Conservation (phyloP, 1,139 yeast species). For the Hyphopichia fennica region DNA sequence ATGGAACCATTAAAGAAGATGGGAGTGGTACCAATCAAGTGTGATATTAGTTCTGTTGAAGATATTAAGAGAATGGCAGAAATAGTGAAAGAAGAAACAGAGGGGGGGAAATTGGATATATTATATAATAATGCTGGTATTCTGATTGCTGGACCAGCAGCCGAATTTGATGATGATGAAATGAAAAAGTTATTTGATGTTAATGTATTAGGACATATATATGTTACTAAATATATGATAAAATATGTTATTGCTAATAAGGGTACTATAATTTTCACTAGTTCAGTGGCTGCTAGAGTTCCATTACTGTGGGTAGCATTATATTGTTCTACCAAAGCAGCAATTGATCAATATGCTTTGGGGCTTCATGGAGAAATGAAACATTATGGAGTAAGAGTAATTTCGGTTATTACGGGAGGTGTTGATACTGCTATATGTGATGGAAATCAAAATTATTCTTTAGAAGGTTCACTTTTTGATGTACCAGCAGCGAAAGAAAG, state of each 20-base stretch:
- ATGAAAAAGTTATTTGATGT: slow-evolving; percentile 27
- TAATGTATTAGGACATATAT: slow-evolving; percentile 40
- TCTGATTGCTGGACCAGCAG: slow-evolving; percentile 31
- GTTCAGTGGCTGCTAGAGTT: slow-evolving; percentile 35
- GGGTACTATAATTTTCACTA: slow-evolving; percentile 39
- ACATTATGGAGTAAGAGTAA: slow-evolving; percentile 39
- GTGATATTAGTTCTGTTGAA: slow-evolving; percentile 31
- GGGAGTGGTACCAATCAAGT: slow-evolving; percentile 30
- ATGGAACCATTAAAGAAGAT: slow-evolving; percentile 27
- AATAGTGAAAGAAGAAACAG: slow-evolving; percentile 22
- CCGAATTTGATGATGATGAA: slow-evolving; percentile 27
- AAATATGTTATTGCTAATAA: slow-evolving; percentile 31
- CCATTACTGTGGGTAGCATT: slow-evolving; percentile 36
- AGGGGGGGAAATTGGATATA: slow-evolving; percentile 31
- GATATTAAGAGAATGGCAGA: slow-evolving; percentile 25
- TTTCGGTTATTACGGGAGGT: slow-evolving; percentile 41
- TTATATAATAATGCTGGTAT: slow-evolving; percentile 39
- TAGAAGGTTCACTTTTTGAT: slow-evolving; percentile 21
- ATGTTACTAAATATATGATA: slow-evolving; percentile 32
- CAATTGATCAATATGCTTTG: slow-evolving; percentile 27
- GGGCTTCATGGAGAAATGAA: slow-evolving; percentile 22
- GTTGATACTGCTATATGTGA: slow-evolving; percentile 39
- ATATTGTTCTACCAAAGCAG: slow-evolving; percentile 37
- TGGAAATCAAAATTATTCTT: slow-evolving; percentile 6
- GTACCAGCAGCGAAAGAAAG: slow-evolving; percentile 33